Percentiles rank a stretch among this genome's conserved stretches.
Conservation (phyloP, 2,329 filamentous ascomycete genomes). For the Helotiales sp. region DNA sequence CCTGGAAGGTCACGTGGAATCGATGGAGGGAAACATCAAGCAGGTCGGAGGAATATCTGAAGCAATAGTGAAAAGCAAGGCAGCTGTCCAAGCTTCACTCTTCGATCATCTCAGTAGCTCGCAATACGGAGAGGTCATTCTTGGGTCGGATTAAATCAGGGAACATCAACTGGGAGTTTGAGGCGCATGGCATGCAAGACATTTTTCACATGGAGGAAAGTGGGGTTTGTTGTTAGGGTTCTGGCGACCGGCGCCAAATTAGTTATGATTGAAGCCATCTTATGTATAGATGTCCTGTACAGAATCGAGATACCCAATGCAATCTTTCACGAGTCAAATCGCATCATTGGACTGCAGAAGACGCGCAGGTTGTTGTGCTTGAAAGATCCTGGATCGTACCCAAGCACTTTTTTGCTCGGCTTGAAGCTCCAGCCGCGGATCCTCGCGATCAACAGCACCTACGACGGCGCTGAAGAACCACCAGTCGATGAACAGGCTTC, state of each 20-base stretch:
- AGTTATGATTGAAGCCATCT: background rate
- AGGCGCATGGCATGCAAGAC: background rate
- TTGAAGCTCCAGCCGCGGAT: slow-evolving; percentile 8
- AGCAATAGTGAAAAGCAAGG: slow-evolving; percentile 32
- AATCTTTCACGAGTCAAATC: slow-evolving; percentile 16
- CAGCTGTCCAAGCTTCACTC: slow-evolving; percentile 33
- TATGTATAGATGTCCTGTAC: background rate
- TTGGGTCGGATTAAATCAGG: slow-evolving; percentile 25
- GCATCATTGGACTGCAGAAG: slow-evolving; percentile 8
- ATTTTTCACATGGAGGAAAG: background rate
- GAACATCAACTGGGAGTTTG: background rate
- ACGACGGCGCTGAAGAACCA: slow-evolving; percentile 4
- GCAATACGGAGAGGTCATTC: slow-evolving; percentile 33
- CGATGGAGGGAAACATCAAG: slow-evolving; percentile 33
- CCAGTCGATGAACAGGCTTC: slow-evolving; percentile 16
- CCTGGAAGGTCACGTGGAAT: slow-evolving; percentile 34
- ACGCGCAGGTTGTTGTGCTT: slow-evolving; percentile 17
- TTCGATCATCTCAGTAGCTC: slow-evolving; percentile 31
- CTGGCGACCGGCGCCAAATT: background rate
- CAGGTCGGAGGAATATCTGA: slow-evolving; percentile 33
- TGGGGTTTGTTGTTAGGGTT: background rate
- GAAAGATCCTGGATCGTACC: background rate
- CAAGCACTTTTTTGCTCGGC: slow-evolving; percentile 13
- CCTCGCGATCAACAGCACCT: slow-evolving; percentile 9
- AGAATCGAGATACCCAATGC: slow-evolving; percentile 10